phyloP scores from a whole-genome alignment of 2,329 filamentous ascomycete species.

The Aspergillus cejpii region DNA sequence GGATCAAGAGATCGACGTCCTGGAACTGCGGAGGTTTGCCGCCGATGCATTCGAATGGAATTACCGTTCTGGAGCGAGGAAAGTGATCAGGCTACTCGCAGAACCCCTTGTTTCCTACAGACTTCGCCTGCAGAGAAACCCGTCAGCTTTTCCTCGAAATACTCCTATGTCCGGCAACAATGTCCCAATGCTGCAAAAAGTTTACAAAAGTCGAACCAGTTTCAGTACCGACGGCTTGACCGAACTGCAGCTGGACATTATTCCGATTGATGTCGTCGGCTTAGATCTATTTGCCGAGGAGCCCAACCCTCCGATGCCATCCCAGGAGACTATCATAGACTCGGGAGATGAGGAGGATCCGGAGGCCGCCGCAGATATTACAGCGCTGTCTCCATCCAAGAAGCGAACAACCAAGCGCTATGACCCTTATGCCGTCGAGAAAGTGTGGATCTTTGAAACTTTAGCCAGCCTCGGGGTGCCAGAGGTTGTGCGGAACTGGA shows the following conservation, averaged over 20 bases:
- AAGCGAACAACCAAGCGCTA: constrained; percentile 39
- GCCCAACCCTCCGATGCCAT: constrained; percentile 50
- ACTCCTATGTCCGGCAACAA: constrained; percentile 37
- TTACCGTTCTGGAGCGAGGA: constrained; percentile 68
- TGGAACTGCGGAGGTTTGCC: constrained; percentile 64
- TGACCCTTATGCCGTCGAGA: constrained; percentile 59
- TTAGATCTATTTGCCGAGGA: constrained; percentile 69
- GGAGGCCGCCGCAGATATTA: constrained; percentile 20
- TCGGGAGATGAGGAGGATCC: constrained; percentile 29
- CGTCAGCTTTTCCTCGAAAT: constrained; percentile 26
- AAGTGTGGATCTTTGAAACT: constrained; percentile 62
- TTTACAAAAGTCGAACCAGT: constrained; percentile 64
- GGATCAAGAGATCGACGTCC: constrained; percentile 58
- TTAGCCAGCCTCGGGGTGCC: constrained; percentile 60
- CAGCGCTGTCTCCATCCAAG: constrained; percentile 21
- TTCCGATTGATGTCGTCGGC: constrained; percentile 68
- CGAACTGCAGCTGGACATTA: constrained; percentile 72
- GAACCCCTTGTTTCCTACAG: constrained; percentile 65
- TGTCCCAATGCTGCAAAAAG: constrained; percentile 56
- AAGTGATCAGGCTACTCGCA: constrained; percentile 74
- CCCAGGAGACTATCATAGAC: constrained; percentile 24
- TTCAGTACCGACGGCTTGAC: constrained; percentile 65
- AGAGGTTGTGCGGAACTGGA: constrained; percentile 59
- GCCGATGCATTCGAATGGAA: constrained; percentile 82
- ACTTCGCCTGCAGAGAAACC: constrained; percentile 39